Conservation (phyloP, 2,329 filamentous ascomycete genomes). For the Aspergillus floridensis region DNA sequence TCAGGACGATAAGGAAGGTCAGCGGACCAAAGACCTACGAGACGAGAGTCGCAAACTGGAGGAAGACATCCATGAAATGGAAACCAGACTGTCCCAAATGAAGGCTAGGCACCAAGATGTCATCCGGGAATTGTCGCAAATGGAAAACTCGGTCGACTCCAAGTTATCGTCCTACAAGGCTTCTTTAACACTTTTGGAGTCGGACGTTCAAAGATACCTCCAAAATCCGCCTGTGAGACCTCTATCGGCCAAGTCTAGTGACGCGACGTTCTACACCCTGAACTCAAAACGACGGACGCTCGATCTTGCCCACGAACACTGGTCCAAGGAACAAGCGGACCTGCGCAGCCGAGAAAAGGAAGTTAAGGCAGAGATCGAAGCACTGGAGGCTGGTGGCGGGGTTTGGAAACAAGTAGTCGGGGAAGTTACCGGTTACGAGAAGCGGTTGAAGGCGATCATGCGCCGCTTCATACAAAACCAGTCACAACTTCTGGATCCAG, state of each 20-base stretch:
- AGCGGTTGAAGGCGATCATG: conserved; percentile 32
- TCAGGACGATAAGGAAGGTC: conserved; percentile 45
- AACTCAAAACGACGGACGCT: conserved; percentile 58
- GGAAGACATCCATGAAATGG: conserved; percentile 56
- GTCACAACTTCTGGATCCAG: conserved; percentile 16
- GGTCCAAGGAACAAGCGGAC: conserved; percentile 49
- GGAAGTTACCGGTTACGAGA: conserved; percentile 53
- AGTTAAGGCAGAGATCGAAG: conserved; percentile 54
- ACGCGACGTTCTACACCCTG: conserved; percentile 50
- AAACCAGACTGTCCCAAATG: conserved; percentile 55
- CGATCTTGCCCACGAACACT: conserved; percentile 59
- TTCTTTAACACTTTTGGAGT: conserved; percentile 55
- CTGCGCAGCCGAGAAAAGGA: conserved; percentile 45
- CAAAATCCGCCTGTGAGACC: conserved; percentile 45
- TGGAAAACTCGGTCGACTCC: conserved; percentile 58
- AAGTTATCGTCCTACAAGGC: conserved; percentile 59
- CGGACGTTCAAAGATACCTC: conserved; percentile 55
- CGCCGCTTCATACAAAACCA: conserved; percentile 28
- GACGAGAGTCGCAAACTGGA: conserved; percentile 54
- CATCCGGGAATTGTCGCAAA: conserved; percentile 51
- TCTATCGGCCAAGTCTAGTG: conserved; percentile 25
- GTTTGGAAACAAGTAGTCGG: conserved; percentile 58
- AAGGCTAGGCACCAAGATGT: conserved; percentile 55
- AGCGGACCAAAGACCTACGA: conserved; percentile 46
- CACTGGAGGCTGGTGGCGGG: conserved; percentile 57